phyloP scores from a whole-genome alignment of 768 basidiomycete genomes.

The Strobilomyces dryophilus region DNA sequence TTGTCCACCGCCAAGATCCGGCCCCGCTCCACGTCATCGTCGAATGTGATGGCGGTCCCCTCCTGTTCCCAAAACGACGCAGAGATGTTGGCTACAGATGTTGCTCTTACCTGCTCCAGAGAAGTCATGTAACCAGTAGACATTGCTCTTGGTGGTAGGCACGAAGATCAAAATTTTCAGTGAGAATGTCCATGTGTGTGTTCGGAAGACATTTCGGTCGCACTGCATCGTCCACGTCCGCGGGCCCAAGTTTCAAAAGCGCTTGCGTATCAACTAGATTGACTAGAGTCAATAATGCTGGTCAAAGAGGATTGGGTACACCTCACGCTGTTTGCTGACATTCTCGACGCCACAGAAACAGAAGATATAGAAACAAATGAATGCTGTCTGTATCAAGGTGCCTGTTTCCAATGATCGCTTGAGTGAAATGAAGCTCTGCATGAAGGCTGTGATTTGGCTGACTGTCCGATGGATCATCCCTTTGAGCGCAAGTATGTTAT shows the following conservation, averaged over 20 bases:
- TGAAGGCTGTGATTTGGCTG: conserved; percentile 19
- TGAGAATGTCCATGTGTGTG: conserved; percentile 29
- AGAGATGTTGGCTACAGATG: conserved; percentile 33
- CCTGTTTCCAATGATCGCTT: conserved; percentile 26
- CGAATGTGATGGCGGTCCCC: conserved; percentile 20
- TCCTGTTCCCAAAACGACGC: no score
- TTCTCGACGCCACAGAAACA: conserved; percentile 28
- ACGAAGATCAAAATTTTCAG: conserved; percentile 18
- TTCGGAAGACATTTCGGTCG: conserved; percentile 29
- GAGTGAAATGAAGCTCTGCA: conserved; percentile 18
- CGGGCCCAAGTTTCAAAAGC: conserved; percentile 24
- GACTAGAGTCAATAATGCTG: not conserved
- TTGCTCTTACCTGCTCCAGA: conserved; percentile 37
- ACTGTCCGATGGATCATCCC: conserved; percentile 23
- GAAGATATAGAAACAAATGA: no score
- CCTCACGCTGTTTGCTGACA: conserved; percentile 24
- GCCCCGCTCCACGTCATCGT: conserved; percentile 4
- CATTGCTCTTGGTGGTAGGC: conserved; percentile 16
- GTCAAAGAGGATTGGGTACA: not conserved
- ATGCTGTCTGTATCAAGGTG: conserved; percentile 18
- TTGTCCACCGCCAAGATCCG: conserved; percentile 26
- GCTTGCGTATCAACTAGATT: conserved; percentile 19
- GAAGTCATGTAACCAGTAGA: conserved; percentile 34
- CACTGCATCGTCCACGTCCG: conserved; percentile 25
- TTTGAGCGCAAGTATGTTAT: conserved; percentile 28